These are phyloP conservation scores for Metschnikowia gruessii DNA, from an alignment of 805 yeast species.

Conservation along the genomic window DNA sequence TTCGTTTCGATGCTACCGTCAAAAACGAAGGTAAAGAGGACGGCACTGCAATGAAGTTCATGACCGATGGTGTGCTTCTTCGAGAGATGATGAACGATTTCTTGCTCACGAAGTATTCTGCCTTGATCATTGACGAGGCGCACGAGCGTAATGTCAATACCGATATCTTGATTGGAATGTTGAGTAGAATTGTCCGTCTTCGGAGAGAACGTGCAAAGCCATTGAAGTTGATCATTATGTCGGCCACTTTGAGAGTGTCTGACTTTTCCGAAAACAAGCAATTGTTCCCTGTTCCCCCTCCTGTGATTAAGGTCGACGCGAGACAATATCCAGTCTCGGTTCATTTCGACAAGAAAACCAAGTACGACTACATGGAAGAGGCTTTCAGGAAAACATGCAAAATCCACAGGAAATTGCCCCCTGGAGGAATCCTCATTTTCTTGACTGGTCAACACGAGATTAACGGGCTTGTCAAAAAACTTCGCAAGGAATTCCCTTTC, in stretches of 20 bases:
- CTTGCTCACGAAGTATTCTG: conserved; percentile 74
- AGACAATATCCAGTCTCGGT: conserved; percentile 91
- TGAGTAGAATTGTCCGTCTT: conserved; percentile 77
- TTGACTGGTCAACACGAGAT: conserved; percentile 96
- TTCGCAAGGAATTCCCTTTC: conserved; percentile 68
- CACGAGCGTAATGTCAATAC: conserved; percentile 96
- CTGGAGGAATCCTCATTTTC: conserved; percentile 90
- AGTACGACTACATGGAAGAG: conserved; percentile 77
- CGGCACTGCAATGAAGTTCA: conserved; percentile 73
- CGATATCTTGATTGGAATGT: conserved; percentile 91
- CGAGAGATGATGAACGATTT: conserved; percentile 93
- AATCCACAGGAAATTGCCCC: conserved; percentile 82
- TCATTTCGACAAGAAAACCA: conserved; percentile 83
- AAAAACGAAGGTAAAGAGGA: conserved; percentile 43
- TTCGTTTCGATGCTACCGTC: conserved; percentile 72
- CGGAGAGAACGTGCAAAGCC: conserved; percentile 59
- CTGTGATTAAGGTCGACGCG: conserved; percentile 84
- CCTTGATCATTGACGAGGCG: conserved; percentile 92
- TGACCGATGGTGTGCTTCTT: conserved; percentile 92
- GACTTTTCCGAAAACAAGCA: conserved; percentile 83
- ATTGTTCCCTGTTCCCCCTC: conserved; percentile 74
- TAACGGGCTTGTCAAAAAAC: conserved; percentile 62
- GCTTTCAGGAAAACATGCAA: conserved; percentile 81
- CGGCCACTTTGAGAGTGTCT: conserved; percentile 91
- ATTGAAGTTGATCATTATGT: conserved; percentile 86